Evolutionary conservation across 345 rosid genomes (phyloP), one percentile per base, ranked within the genome.

Genomic region (Firmiana major): DNA sequence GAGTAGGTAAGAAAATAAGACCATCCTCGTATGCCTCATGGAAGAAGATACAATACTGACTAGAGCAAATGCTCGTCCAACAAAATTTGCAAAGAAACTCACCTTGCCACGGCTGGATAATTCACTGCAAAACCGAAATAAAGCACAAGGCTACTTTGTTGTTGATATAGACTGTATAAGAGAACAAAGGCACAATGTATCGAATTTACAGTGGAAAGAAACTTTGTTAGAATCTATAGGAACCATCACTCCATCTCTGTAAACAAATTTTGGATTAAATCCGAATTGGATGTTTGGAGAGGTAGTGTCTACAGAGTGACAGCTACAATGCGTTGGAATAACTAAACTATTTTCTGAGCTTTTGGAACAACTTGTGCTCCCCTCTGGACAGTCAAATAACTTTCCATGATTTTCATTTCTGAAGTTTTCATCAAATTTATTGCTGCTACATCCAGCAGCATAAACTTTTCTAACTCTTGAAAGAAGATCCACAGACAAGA

Each of bases 201-300:
- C 87, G 67, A 85, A 92, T 87, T 81, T 90, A 88, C 99, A 96
- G 80, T 93, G 98, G 78, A 82, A 84, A 73, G 81, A 21, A 58
- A 65, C 84, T 64, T 83, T 68, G 62, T 79, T 80, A 21, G 72
- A 77, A 83, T 83, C 85, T 62, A 81, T 77, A 16, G 93, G 87
- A 76, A 87, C 88, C 85, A 93, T 80, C 60, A 93, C 81, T 67
- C 97, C 97, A 77, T 96, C 91, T 78, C 91, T 83, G 89, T 91
- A 84, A 80, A 87, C 74, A 81, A 88, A 92, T 66, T 77, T 58
- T 59, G 78, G 88, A 75, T 88, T 81, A 31, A 74, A 76, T 54
- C 86, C 85, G 0, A 77, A 68, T 75, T 78, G 83, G 13, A 80
- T 57, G 60, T 28, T 69, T 17, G 77, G 74, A 66, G 79, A 63